Evolutionary conservation across 345 rosid genomes (phyloP), one percentile per base, ranked within the genome.

Genomic region (Euphorbia peplus): DNA sequence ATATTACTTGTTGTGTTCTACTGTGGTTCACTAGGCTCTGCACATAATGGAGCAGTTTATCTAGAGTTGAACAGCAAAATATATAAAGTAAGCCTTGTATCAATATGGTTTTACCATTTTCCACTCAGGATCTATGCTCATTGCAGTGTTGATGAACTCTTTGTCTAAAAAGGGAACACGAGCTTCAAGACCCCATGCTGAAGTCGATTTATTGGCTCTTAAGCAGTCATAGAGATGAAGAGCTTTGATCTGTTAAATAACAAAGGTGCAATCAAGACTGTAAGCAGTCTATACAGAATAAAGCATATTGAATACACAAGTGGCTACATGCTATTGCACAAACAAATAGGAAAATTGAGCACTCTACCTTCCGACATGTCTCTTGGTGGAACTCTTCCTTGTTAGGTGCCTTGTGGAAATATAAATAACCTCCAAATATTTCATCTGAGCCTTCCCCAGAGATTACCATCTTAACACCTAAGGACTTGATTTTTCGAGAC

Each of bases 381-480:
- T 90, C 93, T 75, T 86, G 82, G 66, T 90, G 93, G 73, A 90
- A 81, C 39, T 88, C 91, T 70, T 86, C 82, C 79, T 90, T 83
- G 82, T 82, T 90, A 21, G 93, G 93, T 74, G 96, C 96, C 77
- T 88, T 90, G 72, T 90, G 93, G 73, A 90, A 90, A 79, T 90
- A 90, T 71, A 90, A 64, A 70, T 88, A 90, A 44, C 96, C 96
- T 77, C 96, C 96, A 80, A 90, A 90, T 13, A 88, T 88, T 71
- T 90, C 96, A 75, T 90, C 96, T 8, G 96, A 90, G 32, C 96
- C 93, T 79, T 90, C 96, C 60, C 96, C 96, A 65, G 96, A 90
- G 46, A 90, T 73, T 73, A 90, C 96, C 96, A 90, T 90, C 78
- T 90, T 90, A 55, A 88, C 96, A 66, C 96, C 93, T 64, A 90